phyloP scores from a whole-genome alignment of 805 yeast species.

The Wickerhamiella kazuoi region DNA sequence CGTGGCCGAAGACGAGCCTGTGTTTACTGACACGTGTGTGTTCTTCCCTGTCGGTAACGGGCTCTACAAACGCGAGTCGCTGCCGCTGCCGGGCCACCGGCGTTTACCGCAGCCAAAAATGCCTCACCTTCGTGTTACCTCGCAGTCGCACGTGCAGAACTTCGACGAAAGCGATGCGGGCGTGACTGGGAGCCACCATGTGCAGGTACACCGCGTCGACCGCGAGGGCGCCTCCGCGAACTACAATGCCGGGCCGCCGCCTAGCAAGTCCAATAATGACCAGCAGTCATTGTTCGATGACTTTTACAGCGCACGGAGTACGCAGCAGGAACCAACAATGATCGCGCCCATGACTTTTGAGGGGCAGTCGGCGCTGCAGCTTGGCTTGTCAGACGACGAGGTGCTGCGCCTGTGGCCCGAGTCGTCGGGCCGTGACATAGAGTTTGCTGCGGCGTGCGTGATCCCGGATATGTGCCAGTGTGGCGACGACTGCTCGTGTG shows the following conservation, averaged over 20 bases:
- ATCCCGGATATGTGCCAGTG: slow-evolving; percentile 24
- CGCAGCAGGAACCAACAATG: slow-evolving; percentile 13
- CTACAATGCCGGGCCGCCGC: background rate
- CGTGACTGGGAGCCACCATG: background rate
- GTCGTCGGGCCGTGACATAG: slow-evolving; percentile 11
- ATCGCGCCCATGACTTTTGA: slow-evolving; percentile 22
- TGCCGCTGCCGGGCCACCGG: background rate
- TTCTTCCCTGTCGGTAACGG: slow-evolving; percentile 22
- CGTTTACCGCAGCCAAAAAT: background rate
- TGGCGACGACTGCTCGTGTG: slow-evolving; percentile 22
- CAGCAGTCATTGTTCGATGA: background rate
- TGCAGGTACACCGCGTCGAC: no score
- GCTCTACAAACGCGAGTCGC: slow-evolving; percentile 14
- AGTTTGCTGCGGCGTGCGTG: slow-evolving; percentile 21
- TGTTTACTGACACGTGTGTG: slow-evolving; percentile 13
- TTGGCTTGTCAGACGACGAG: slow-evolving; percentile 15
- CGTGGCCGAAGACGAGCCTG: slow-evolving; percentile 2
- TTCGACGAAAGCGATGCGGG: background rate
- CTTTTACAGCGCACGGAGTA: background rate
- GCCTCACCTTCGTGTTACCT: background rate
- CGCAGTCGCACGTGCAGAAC: background rate
- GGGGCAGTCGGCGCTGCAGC: slow-evolving; percentile 10
- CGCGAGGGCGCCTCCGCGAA: background rate
- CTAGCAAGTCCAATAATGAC: background rate
- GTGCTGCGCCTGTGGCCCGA: slow-evolving; percentile 14